Percentiles rank a stretch among this genome's conserved stretches.
phyloP scores from a whole-genome alignment of 306 rosid species.

The Hylodesmum podocarpum region DNA sequence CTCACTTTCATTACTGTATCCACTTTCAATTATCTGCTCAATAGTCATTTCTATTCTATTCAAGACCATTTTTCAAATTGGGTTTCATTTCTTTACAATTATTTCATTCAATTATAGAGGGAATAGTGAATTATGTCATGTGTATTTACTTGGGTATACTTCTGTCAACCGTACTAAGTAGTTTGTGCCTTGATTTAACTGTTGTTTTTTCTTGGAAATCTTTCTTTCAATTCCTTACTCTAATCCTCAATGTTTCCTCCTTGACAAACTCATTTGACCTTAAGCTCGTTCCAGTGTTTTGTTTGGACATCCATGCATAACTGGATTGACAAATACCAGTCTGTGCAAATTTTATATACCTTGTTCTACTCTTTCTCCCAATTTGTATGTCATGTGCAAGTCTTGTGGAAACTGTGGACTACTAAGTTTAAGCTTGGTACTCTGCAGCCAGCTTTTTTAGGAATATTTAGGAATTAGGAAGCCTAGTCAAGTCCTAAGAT shows the following conservation, averaged over 20 bases:
- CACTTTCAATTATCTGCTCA: not conserved
- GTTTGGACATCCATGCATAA: not conserved
- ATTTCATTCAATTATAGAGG: not conserved
- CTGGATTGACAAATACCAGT: not conserved
- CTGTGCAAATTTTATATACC: not conserved
- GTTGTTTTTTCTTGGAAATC: not conserved
- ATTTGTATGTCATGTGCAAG: not conserved
- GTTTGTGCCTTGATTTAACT: not conserved
- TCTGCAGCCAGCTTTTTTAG: not conserved
- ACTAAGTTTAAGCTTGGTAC: not conserved
- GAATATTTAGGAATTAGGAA: not conserved
- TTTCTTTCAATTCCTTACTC: not conserved
- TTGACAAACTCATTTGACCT: not conserved
- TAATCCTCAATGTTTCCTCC: not conserved
- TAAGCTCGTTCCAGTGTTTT: not conserved
- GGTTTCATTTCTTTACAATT: not conserved
- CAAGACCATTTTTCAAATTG: not conserved
- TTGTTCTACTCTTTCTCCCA: not conserved
- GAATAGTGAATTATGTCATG: not conserved
- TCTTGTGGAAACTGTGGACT: not conserved
- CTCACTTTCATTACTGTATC: not conserved
- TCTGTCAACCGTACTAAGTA: not conserved
- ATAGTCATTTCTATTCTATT: not conserved
- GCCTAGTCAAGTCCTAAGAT: not conserved
- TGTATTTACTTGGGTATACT: not conserved